Evolutionary conservation across 2,329 filamentous ascomycete genomes (phyloP).

Genomic region (Colletotrichum higginsianum): DNA sequence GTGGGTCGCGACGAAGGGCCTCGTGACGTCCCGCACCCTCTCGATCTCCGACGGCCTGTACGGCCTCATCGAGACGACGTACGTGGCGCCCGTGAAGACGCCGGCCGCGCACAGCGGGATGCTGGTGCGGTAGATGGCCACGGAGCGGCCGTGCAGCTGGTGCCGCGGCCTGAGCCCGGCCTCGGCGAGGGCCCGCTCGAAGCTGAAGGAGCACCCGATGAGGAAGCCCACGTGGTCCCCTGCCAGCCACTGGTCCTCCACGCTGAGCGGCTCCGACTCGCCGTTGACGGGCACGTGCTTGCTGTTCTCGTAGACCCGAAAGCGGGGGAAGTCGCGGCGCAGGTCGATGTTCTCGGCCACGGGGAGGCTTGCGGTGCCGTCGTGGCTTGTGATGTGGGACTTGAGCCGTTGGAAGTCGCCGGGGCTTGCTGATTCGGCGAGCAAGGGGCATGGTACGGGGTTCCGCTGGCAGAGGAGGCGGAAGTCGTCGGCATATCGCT

Average conservation of each 20-base stretch:
- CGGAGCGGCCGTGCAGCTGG: slow-evolving; percentile 61
- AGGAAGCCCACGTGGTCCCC: slow-evolving; percentile 72
- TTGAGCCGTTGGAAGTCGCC: slow-evolving; percentile 60
- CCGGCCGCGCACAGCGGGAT: slow-evolving; percentile 71
- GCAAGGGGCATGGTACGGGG: slow-evolving; percentile 73
- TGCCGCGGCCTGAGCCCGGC: slow-evolving; percentile 69
- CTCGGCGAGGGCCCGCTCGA: slow-evolving; percentile 69
- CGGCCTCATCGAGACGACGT: slow-evolving; percentile 75
- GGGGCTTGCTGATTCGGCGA: slow-evolving; percentile 64
- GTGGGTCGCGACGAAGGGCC: slow-evolving; percentile 69
- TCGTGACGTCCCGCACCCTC: slow-evolving; percentile 67
- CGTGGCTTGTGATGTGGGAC: slow-evolving; percentile 47
- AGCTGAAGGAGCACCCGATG: slow-evolving; percentile 76
- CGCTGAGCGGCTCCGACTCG: slow-evolving; percentile 52
- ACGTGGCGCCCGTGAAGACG: slow-evolving; percentile 67
- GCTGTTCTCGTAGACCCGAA: slow-evolving; percentile 70
- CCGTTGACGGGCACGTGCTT: slow-evolving; percentile 50
- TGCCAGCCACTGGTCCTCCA: slow-evolving; percentile 67
- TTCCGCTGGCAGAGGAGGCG: slow-evolving; percentile 72
- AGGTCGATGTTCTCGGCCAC: slow-evolving; percentile 64
- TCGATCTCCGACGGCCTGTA: slow-evolving; percentile 67
- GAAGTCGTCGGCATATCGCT: slow-evolving; percentile 70
- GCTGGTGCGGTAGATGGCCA: slow-evolving; percentile 74
- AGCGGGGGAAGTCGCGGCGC: slow-evolving; percentile 70
- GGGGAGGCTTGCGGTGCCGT: slow-evolving; percentile 46